phyloP scores from a whole-genome alignment of 1,284 basidiomycete genomes.

The Papiliotrema fonsecae region DNA sequence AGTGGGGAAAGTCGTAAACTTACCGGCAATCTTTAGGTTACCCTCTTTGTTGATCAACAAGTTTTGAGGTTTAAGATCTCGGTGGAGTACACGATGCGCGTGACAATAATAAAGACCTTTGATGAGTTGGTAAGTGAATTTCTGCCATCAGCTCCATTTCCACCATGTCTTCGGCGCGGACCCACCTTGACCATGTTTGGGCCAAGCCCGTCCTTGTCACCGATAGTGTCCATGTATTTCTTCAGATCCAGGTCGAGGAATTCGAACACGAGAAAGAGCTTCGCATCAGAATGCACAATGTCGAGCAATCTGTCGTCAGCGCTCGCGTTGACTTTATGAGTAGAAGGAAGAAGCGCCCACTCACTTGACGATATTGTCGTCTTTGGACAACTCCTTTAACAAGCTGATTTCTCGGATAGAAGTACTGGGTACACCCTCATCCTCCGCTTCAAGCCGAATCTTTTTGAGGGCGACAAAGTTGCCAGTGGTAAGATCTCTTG shows the following conservation, averaged over 20 bases:
- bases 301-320: constrained; percentile 71
- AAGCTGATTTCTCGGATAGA: constrained; percentile 96
- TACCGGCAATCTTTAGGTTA: constrained; percentile 79
- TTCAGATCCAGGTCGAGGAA: constrained; percentile 98
- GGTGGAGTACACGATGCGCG: constrained; percentile 94
- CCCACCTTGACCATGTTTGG: constrained; percentile 87
- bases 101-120: constrained; percentile 99
- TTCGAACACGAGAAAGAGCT: constrained; percentile 97
- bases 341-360: constrained; percentile 6
- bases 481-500: constrained; percentile 68
- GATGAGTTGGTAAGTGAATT: constrained; percentile 73
- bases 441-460: constrained; percentile 95
- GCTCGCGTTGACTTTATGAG: background rate
- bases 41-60: constrained; percentile 95
- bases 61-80: constrained; percentile 97
- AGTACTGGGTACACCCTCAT: constrained; percentile 88
- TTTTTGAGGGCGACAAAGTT: constrained; percentile 92
- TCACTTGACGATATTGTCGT: constrained; percentile 83
- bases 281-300: constrained; percentile 96
- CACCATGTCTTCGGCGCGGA: constrained; percentile 49
- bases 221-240: constrained; percentile 98
- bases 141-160: constrained; percentile 22
- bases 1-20: constrained; percentile 1
- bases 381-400: constrained; percentile 83
- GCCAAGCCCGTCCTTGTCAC: constrained; percentile 90